phyloP scores from a whole-genome alignment of 805 yeast genomes.

The Jamesozyma gamospora region DNA sequence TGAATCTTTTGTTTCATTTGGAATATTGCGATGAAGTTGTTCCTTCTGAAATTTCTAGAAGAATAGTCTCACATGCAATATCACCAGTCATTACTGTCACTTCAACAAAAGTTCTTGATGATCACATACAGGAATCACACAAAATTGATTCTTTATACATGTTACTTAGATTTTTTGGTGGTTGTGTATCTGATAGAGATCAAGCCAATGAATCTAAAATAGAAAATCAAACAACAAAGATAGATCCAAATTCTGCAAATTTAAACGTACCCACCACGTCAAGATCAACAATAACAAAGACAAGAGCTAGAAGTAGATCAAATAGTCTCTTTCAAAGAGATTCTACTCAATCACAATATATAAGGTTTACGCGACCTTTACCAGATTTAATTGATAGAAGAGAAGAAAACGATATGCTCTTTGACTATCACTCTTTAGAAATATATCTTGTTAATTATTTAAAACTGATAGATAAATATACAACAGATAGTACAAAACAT shows the following conservation, averaged over 20 bases:
- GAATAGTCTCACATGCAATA: slow-evolving; percentile 25
- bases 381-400: slow-evolving; percentile 25
- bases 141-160: slow-evolving; percentile 24
- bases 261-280: background rate
- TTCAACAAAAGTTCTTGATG: slow-evolving; percentile 22
- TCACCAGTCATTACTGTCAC: slow-evolving; percentile 28
- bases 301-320: slow-evolving; percentile 20
- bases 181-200: slow-evolving; percentile 28
- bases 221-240: background rate
- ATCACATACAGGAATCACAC: slow-evolving; percentile 19
- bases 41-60: slow-evolving; percentile 26
- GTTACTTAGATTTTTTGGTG: slow-evolving; percentile 26
- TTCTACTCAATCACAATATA: slow-evolving; percentile 31
- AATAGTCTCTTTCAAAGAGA: slow-evolving; percentile 27
- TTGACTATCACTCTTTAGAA: slow-evolving; percentile 31
- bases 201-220: slow-evolving; percentile 18
- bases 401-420: slow-evolving; percentile 25
- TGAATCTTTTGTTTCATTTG: slow-evolving; percentile 24
- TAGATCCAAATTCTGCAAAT: background rate
- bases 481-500: slow-evolving; percentile 22
- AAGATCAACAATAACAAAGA: background rate
- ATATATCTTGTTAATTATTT: slow-evolving; percentile 29
- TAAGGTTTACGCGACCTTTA: slow-evolving; percentile 41
- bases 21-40: slow-evolving; percentile 20
- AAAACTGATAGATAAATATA: slow-evolving; percentile 19